Base-by-base conservation (phyloP, 208 protist species). In the Wallacemonas sp. region DNA sequence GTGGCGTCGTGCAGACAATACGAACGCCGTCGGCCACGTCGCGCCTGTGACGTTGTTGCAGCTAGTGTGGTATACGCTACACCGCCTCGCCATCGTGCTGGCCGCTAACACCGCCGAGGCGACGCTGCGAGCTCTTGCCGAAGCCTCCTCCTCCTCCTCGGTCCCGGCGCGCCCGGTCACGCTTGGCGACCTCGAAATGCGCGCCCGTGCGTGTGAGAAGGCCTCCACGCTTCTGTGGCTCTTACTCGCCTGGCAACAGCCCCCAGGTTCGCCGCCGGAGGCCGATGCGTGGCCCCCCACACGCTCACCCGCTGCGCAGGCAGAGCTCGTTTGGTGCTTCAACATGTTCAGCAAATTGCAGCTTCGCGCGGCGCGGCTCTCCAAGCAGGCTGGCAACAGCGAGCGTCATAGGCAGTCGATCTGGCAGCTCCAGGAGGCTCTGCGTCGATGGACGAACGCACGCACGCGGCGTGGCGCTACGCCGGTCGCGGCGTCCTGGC, bases 51-150 rank as follows among this genome's bases (percentile, higher is more conserved):
- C 78, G 1, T 41, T 41, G 9, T 71, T 85, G 42, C 67, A 80
- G 66, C 64, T 66, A 36, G 56, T 80, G 1, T 59, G 65, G 30
- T 88, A 88, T 64, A 73, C 70, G 3, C 74, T 78, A 0, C 75
- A 68, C 2, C 74, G 82, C 9, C 65, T 76, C 54, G 72, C 79
- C 21, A 68, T 85, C 38, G 66, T 71, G 9, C 70, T 70, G 4
- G 49, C 70, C 21, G 66, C 75, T 17, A 88, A 88, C 63, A 39
- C 63, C 1, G 79, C 82, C 2, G 65, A 76, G 47, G 58, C 70
- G 28, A 39, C 44, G 27, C 44, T 67, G 45, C 31, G 47, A 9
- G 3, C 42, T 30, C 5, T 46, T 4, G 46, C 44, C 17, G 30
- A 6, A 8, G 8, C 38, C 11, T 11, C 36, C 6, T 33, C 6